Conservation (phyloP, 441 rosid genomes). For the Hura crepitans region DNA sequence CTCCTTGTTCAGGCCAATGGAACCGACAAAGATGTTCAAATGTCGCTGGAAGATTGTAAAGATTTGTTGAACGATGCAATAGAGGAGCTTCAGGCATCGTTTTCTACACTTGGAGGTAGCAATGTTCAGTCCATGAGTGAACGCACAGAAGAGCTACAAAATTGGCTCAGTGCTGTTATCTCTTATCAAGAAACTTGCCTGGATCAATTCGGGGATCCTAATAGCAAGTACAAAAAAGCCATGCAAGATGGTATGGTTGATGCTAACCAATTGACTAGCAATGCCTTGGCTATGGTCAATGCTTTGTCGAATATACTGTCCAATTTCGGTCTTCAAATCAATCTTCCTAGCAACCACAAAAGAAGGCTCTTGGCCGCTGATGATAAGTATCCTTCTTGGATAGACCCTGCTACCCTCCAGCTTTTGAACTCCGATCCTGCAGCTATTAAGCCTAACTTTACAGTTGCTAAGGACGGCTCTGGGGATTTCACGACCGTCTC, state of each 20-base stretch:
- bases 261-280: conserved; percentile 56
- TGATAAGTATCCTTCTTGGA: conserved; percentile 44
- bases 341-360: background rate
- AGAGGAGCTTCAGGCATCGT: conserved; percentile 53
- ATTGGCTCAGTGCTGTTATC: conserved; percentile 63
- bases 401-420: conserved; percentile 31
- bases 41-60: conserved; percentile 42
- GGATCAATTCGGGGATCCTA: conserved; percentile 50
- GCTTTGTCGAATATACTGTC: conserved; percentile 34
- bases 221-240: conserved; percentile 26
- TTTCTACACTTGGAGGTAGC: conserved; percentile 32
- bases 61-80: conserved; percentile 61
- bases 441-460: conserved; percentile 25
- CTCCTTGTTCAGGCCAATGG: conserved; percentile 29
- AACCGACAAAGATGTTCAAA: conserved; percentile 23
- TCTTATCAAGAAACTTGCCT: conserved; percentile 73
- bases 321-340: conserved; percentile 33
- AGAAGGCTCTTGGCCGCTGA: conserved; percentile 27
- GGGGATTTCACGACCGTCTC: conserved; percentile 49
- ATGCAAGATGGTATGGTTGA: conserved; percentile 42
- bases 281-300: conserved; percentile 62
- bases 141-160: conserved; percentile 47
- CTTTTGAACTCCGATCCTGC: conserved; percentile 33
- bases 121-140: conserved; percentile 7
- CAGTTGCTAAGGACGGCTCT: conserved; percentile 57